phyloP scores from a whole-genome alignment of 2,329 filamentous ascomycete genomes.

The Fusarium armeniacum region DNA sequence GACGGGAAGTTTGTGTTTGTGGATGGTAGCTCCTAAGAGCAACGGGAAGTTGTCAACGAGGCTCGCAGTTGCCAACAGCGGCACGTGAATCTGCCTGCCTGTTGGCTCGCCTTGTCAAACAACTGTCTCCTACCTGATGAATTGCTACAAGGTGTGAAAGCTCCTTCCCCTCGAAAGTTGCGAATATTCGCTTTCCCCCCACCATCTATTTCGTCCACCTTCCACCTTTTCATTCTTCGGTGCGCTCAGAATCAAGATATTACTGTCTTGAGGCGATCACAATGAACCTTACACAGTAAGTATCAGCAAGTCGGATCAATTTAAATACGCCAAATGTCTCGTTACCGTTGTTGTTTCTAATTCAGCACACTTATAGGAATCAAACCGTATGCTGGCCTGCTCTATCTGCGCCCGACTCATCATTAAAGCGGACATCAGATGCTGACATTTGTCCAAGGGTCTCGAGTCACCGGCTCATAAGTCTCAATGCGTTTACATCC shows the following conservation, averaged over 20 bases:
- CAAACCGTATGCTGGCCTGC: conserved; percentile 24
- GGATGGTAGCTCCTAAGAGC: neutral
- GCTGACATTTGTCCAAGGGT: conserved; percentile 25
- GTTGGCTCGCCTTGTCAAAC: conserved; percentile 21
- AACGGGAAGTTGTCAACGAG: neutral
- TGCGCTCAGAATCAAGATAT: neutral
- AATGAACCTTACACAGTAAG: conserved; percentile 36
- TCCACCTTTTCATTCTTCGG: neutral
- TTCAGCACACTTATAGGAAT: conserved; percentile 2
- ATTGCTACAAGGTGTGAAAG: neutral
- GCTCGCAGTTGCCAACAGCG: conserved; percentile 27
- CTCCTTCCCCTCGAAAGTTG: neutral
- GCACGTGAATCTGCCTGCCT: conserved; percentile 33
- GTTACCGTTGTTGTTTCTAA: neutral
- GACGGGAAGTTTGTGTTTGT: conserved; percentile 6
- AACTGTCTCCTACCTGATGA: neutral
- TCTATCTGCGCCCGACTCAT: neutral
- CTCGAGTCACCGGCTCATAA: conserved; percentile 2
- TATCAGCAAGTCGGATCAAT: neutral
- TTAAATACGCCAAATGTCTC: neutral
- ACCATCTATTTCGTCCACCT: neutral
- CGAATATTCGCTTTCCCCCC: neutral
- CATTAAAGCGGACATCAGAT: neutral
- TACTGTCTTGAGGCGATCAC: neutral
- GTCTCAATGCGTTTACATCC: conserved; percentile 64